phyloP scores from a whole-genome alignment of 371 early-diverging fungal species.

The Funneliformis caledonium region DNA sequence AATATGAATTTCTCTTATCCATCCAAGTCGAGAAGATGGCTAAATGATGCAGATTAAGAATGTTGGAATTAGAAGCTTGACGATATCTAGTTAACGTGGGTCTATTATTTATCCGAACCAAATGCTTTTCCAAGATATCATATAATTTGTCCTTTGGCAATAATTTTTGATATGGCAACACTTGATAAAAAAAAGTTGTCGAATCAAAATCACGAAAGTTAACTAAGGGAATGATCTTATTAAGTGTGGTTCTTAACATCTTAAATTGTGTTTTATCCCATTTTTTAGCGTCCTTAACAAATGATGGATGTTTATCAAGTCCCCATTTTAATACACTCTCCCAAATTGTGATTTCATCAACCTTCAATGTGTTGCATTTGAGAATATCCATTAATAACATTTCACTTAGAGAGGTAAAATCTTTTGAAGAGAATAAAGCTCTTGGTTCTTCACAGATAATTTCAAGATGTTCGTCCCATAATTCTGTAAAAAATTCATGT shows the following conservation, averaged over 20 bases:
- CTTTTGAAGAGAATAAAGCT: not conserved
- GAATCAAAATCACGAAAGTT: slow-evolving; percentile 3
- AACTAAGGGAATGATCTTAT: slow-evolving; percentile 5
- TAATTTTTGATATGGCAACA: slow-evolving; percentile 5
- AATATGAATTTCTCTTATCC: not conserved
- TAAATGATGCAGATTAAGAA: not conserved
- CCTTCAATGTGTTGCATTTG: not conserved
- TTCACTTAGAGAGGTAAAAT: slow-evolving; percentile 2
- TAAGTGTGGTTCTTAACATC: not conserved
- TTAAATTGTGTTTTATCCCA: not conserved
- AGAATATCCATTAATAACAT: not conserved
- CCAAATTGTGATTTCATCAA: slow-evolving; percentile 31
- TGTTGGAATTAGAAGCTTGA: not conserved
- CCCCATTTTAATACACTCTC: slow-evolving; percentile 20
- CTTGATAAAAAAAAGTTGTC: not conserved
- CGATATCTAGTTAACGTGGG: not conserved
- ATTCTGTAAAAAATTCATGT: no score
- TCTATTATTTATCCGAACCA: not conserved
- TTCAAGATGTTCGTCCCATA: slow-evolving; percentile 17
- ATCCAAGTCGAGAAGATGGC: not conserved
- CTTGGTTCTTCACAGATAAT: slow-evolving; percentile 28
- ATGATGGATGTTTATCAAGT: not conserved
- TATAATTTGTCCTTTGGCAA: not conserved
- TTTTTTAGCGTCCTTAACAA: no score
- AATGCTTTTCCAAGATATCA: not conserved